These are phyloP conservation scores for Nigrospora osmanthi DNA, from an alignment of 2,329 filamentous ascomycete species.

Conservation along the genomic window DNA sequence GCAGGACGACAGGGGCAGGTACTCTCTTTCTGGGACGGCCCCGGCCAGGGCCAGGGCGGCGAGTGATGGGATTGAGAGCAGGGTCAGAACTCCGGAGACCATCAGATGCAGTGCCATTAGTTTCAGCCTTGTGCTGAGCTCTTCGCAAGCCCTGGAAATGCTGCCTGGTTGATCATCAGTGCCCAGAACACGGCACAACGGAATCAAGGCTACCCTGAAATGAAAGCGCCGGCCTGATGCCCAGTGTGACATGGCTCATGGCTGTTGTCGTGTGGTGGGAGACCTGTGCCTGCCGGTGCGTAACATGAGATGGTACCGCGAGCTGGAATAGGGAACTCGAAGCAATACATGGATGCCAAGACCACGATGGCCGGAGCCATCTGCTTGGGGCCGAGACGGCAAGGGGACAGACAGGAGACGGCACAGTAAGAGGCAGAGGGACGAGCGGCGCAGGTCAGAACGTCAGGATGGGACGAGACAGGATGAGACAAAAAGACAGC, in stretches of 20 bases:
- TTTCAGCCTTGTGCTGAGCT: conserved; percentile 44
- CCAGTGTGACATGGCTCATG: too few species aligned
- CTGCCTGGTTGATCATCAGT: conserved; percentile 32
- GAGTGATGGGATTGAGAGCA: conserved; percentile 49
- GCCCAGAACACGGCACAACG: background rate
- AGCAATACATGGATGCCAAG: background rate
- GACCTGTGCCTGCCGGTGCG: too few species aligned
- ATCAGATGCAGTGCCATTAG: conserved; percentile 18
- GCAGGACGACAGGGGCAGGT: background rate
- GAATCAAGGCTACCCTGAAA: background rate
- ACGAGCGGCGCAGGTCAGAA: background rate
- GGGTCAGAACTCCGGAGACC: conserved; percentile 37
- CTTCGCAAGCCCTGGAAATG: conserved; percentile 53
- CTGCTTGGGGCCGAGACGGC: background rate
- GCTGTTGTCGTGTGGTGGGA: too few species aligned
- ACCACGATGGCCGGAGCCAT: background rate
- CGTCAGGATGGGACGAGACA: background rate
- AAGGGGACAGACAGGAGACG: background rate
- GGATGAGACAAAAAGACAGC: conserved; percentile 1
- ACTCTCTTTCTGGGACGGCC: conserved; percentile 41
- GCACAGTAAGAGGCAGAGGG: background rate
- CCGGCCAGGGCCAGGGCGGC: conserved; percentile 49
- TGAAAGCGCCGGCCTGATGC: background rate
- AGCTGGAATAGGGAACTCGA: background rate
- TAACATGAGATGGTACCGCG: background rate